These are phyloP conservation scores for Aspergillus hancockii DNA, from an alignment of 495 filamentous ascomycete species.

Conservation along the genomic window DNA sequence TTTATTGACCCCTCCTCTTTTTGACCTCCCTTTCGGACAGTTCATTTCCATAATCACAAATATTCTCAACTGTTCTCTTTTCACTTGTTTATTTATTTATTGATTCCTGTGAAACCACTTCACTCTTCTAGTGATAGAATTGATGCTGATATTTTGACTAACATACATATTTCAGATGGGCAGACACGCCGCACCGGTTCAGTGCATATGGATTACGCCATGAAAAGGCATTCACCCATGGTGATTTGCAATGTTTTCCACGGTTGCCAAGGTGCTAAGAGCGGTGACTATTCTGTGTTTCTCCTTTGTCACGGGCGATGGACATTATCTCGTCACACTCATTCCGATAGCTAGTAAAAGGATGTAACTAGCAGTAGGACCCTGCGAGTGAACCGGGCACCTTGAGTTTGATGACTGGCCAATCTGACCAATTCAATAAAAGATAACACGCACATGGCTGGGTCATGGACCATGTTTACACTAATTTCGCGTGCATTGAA, in stretches of 20 bases:
- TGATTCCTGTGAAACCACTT: background rate
- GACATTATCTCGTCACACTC: background rate
- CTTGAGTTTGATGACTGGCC: background rate
- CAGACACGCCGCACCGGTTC: background rate
- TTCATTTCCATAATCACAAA: background rate
- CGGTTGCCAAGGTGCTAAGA: background rate
- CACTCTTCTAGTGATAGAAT: too few species aligned
- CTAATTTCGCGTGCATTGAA: background rate
- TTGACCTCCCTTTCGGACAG: background rate
- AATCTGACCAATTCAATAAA: constrained; percentile 15
- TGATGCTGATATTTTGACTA: too few species aligned
- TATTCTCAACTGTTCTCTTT: background rate
- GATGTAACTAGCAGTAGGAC: constrained; percentile 12
- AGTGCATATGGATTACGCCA: background rate
- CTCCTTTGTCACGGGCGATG: background rate
- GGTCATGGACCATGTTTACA: background rate
- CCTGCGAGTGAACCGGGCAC: background rate
- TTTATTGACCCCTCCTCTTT: constrained; percentile 15
- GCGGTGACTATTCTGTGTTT: background rate
- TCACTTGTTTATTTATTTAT: background rate
- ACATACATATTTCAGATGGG: too few species aligned
- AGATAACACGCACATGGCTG: constrained; percentile 14
- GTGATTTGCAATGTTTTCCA: background rate
- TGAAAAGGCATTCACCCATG: background rate
- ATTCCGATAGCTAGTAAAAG: constrained; percentile 2